A percentile compares a stretch with the other conserved stretches of the same genome.
Conservation (phyloP, 225 moss, liverwort and hornwort genomes). For the Antitrichia curtipendula region DNA sequence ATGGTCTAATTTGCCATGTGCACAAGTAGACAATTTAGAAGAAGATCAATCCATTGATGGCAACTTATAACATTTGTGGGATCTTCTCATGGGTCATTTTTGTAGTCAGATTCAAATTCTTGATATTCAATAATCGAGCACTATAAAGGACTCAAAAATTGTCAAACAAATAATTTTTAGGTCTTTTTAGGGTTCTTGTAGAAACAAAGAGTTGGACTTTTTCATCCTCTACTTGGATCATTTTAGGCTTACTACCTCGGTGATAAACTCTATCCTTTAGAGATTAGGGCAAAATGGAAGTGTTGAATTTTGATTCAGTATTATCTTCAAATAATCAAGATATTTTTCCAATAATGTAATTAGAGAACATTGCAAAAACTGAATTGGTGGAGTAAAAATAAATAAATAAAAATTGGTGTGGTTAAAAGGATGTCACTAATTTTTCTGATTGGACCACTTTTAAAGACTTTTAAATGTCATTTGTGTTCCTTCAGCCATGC, state of each 20-base stretch:
- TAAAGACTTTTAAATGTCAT: not conserved
- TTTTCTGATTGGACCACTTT: not conserved
- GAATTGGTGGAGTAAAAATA: not conserved
- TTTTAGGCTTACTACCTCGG: not conserved
- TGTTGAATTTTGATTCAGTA: not conserved
- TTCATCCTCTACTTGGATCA: not conserved
- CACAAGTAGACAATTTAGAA: not conserved
- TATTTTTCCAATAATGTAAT: not conserved
- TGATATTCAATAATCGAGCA: not conserved
- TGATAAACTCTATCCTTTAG: not conserved
- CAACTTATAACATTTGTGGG: not conserved
- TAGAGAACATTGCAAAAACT: not conserved
- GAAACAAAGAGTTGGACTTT: not conserved
- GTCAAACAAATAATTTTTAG: not conserved
- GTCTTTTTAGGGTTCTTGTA: not conserved
- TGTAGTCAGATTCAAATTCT: not conserved
- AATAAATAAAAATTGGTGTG: not conserved
- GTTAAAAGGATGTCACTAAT: not conserved
- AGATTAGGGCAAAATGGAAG: not conserved
- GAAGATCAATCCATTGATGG: too few species aligned
- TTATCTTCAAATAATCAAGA: not conserved
- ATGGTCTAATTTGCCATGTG: not conserved
- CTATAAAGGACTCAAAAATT: rapidly evolving
- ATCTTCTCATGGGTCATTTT: not conserved
- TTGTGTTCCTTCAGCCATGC: not conserved